Base-by-base conservation (phyloP, 352 stramenopile species). In the Blastocystis sp. region DNA sequence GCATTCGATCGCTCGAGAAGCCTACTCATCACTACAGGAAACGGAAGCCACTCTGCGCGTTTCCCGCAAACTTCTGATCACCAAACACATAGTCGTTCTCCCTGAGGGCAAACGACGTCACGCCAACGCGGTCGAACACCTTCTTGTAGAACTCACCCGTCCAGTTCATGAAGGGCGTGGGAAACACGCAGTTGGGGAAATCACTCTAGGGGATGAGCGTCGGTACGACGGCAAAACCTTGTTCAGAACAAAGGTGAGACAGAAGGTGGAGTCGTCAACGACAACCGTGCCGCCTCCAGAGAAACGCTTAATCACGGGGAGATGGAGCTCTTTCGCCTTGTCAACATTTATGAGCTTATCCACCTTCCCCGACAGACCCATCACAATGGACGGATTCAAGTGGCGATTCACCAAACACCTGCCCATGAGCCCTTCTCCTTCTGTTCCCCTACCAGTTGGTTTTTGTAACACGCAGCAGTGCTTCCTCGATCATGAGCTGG, bases 11-110 rank as follows among this genome's bases (percentile, higher is more conserved):
- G 52, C 53, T 76, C 45, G 78, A 88, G 61, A 88, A 88, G 34
- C 74, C 74, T 82, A 64, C 5, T 45, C 74, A 82, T 52, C 40
- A 67, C 28, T 28, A 21, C 4, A 11, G n/a, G 40, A 92, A 95
- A 70, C 7, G 70, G 14, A 2, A 41, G 53, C 19, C 3, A 82
- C 78, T 88, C 90, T 98, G 96, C 19, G 96, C 96, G 90, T 98
- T 98, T 56, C 96, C 96, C 19, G 92, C 96, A 88, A 98, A 96
- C 92, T 98, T 98, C 48, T 92, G 91, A 80, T 96, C 81, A 38
- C 92, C 93, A 67, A 98, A 94, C 60, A 98, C 94, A 89, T 98
- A 98, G 91, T 98, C 96, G 89, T 98, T 94, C 90, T 98, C 95
- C 11, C 92, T 92, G 21, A 98, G 90, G 45, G 91, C 90, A 89